phyloP scores from a whole-genome alignment of 306 rosid genomes.

The Quercus alba region DNA sequence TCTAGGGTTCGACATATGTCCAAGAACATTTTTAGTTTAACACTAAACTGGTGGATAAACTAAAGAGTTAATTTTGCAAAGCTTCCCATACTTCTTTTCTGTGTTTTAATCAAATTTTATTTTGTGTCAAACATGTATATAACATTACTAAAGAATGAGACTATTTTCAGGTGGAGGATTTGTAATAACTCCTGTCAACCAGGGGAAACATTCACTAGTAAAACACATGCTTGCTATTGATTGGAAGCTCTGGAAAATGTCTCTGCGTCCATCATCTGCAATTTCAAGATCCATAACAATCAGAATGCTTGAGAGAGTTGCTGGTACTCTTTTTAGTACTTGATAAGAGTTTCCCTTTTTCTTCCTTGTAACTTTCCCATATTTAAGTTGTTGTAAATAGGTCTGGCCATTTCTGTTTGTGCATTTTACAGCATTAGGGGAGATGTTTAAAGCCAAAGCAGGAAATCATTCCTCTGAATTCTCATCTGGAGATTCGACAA shows the following conservation, averaged over 20 bases:
- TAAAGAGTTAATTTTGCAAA: neutral
- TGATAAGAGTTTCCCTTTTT: neutral
- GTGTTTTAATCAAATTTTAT: neutral
- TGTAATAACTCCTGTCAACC: constrained; percentile 70
- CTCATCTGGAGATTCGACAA: constrained; percentile 42
- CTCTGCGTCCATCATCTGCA: constrained; percentile 58
- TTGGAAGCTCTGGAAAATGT: constrained; percentile 86
- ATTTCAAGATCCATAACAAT: constrained; percentile 51
- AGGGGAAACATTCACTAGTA: constrained; percentile 70
- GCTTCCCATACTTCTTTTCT: neutral
- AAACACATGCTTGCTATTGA: constrained; percentile 91
- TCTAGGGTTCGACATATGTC: neutral
- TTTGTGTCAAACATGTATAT: neutral
- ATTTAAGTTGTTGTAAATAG: neutral
- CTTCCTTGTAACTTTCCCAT: neutral
- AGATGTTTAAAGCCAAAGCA: constrained; percentile 50
- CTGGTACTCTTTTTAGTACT: constrained; percentile 45
- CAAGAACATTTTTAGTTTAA: neutral
- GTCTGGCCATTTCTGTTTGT: neutral
- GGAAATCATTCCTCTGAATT: constrained; percentile 34
- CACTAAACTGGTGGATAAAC: neutral
- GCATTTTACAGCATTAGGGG: constrained; percentile 61
- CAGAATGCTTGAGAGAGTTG: constrained; percentile 77
- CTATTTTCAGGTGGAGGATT: constrained; percentile 77
- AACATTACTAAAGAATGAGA: neutral